Evolutionary conservation across 768 basidiomycete genomes (phyloP), one percentile per base, ranked within the genome.

Genomic region (Fistulinella prunicolor): DNA sequence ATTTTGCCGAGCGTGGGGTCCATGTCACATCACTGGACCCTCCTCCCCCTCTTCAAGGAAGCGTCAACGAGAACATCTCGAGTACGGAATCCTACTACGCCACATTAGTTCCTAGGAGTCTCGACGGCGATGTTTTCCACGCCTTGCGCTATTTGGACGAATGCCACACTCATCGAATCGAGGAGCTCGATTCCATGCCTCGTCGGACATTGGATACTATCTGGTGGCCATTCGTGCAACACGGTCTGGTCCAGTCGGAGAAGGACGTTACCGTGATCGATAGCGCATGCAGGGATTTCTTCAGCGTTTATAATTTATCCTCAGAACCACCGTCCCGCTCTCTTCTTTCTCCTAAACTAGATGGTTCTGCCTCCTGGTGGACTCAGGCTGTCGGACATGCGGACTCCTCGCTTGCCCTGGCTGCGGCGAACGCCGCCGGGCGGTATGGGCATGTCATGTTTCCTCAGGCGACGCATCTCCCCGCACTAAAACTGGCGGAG

Each of bases 211-310:
- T 89, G 37, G 77, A 92, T 44, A 75, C 76, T 2, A 74, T 96
- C 38, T 98, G 95, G 95, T 98, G 94, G 92, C 95, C 95, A 0
- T 98, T 98, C 62, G 91, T 93, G 2, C 95, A 98, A 62, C 95
- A 98, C 54, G 81, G 80, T 0, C 72, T 83, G 16, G 73, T 91
- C 38, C 77, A 80, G 51, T 71, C 73, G 41, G 80, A 83, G 44
- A 65, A 80, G 35, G 85, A 94, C 56, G 85, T 97, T 24, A 90
- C 84, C 39, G 85, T 94, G 48, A 90, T 97, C 56, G 93, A 97
- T 64, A 94, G 91, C 54, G 95, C 94, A 0, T 75, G 79, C 53
- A 81, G 79, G 2, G 95, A 97, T 69, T 85, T 85, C 63, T 96
- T 97, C 71, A 87, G 83, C 54, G 77, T 88, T 39, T 85, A 81